Evolutionary conservation across 257 asterid genomes (phyloP), one percentile per base, ranked within the genome.

Genomic region (Solanum pimpinellifolium): DNA sequence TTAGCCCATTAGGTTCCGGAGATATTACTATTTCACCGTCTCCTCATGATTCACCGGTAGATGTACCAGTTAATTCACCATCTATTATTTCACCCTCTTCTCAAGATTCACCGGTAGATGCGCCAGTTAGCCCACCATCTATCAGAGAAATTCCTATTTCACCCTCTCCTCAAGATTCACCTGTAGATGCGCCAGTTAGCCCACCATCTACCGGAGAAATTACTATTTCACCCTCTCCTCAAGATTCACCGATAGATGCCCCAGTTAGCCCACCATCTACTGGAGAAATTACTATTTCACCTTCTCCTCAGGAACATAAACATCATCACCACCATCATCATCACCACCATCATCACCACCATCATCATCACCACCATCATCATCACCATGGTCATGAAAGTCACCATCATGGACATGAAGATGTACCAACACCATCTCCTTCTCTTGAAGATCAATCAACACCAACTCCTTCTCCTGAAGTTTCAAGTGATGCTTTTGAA

Each of bases 321-420:
- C 16, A 23, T 5, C 25, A 73, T 20, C 9, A 2, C 5, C n/a
- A n/a, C n/a, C n/a, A n/a, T n/a, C n/a, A n/a, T 5, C 33, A 7
- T 25, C 33, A 7, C 2, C 70, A 65, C 3, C 9, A 31, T 0
- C 46, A 73, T 7, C 29, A 37, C 1, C 52, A 41, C 1, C 20
- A 14, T 0, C 27, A 21, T 2, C 16, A 11, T 1, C 20, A 41
- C 0, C 39, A 68, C 0, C 23, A 29, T 1, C 41, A 68, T 0
- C 41, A 29, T 1, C n/a, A 31, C 0, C 41, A 25, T 25, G 27
- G 27, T 25, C 27, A 25, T 25, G 27, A 25, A 25, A 25, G 27
- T 25, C 27, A 29, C 1, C 39, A 59, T 5, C 68, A 59, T 9
- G 74, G 25, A 23, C 33, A 23, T 72, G 42, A 39, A 39, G 15